Percentiles rank a stretch among this genome's conserved stretches.
Conservation (phyloP, 2,329 filamentous ascomycete species). For the Plenodomus biglobosus region DNA sequence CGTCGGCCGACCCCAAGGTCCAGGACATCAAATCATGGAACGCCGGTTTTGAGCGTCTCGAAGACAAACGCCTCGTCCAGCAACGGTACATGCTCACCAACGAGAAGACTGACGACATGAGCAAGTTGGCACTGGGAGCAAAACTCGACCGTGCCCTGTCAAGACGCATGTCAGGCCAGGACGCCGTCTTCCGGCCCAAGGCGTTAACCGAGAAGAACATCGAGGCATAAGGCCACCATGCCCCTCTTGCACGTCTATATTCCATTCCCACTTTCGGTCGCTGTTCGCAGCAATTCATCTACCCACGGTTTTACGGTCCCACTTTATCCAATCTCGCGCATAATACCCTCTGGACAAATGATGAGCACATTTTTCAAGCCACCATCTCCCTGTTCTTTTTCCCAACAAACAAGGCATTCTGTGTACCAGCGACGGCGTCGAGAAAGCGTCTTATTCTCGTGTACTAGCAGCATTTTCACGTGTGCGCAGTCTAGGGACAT, state of each 20-base stretch:
- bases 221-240: slow-evolving; percentile 30
- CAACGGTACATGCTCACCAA: slow-evolving; percentile 79
- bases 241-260: not conserved
- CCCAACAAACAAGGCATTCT: not conserved
- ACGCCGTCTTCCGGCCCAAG: slow-evolving; percentile 75
- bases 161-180: slow-evolving; percentile 83
- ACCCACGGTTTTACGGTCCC: slow-evolving; percentile 1
- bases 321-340: not conserved
- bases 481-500: not conserved
- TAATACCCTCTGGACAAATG: not conserved
- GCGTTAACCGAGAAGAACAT: slow-evolving; percentile 42
- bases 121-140: slow-evolving; percentile 83
- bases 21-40: slow-evolving; percentile 74
- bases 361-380: not conserved
- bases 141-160: slow-evolving; percentile 88
- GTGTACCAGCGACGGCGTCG: not conserved
- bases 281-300: not conserved
- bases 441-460: not conserved
- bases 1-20: slow-evolving; percentile 52
- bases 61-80: slow-evolving; percentile 80
- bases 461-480: not conserved
- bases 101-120: slow-evolving; percentile 78
- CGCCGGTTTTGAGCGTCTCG: slow-evolving; percentile 79
- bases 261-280: not conserved
- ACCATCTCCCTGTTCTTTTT: not conserved